Base-by-base conservation (phyloP, 1,284 basidiomycete genomes). In the Neotropicomus parvogracilis region DNA sequence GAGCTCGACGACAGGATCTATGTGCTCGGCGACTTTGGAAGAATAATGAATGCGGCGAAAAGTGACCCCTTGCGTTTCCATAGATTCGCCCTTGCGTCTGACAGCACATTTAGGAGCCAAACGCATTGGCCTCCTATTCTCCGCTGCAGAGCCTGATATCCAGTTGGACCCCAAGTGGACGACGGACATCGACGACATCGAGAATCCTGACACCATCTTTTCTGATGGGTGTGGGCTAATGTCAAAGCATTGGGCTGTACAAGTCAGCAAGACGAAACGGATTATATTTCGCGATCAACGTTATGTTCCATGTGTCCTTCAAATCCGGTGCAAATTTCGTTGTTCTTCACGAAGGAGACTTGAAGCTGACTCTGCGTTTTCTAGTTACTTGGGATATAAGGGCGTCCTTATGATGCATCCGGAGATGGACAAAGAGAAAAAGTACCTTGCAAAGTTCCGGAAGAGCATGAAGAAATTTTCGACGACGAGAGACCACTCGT, bases 151-250 rank as follows among this genome's bases (percentile, higher is more conserved):
- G 40, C 66, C 82, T 13, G 81, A 84, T 56, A 78, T 72, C 61
- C 60, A 65, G 3, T 66, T 83, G 4, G 73, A 80, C 56, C 79
- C 78, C 6, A 55, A 59, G 31, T 70, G 67, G 35, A 70, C 73
- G 7, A 63, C 68, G 10, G 81, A 85, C 54, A 83, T 85, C 21
- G 69, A 72, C 3, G 82, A 83, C 53, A 78, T 85, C 52, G 73
- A 71, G 53, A 62, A 66, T 24, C 72, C 75, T 5, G 80, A 81
- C 42, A 79, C 81, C 48, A 56, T 75, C 0, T 83, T 85, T 59
- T 84, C 81, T 0, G 81, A 85, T 58, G 82, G 82, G 1, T 85
- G 83, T 59, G 82, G 83, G 1, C 71, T 85, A 5, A 81, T 84
- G 49, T 75, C 79, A 0, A 70, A 65, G 39, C 64, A 64, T 20